Conservation (phyloP, 2,329 filamentous ascomycete genomes). For the Botryotinia calthae region DNA sequence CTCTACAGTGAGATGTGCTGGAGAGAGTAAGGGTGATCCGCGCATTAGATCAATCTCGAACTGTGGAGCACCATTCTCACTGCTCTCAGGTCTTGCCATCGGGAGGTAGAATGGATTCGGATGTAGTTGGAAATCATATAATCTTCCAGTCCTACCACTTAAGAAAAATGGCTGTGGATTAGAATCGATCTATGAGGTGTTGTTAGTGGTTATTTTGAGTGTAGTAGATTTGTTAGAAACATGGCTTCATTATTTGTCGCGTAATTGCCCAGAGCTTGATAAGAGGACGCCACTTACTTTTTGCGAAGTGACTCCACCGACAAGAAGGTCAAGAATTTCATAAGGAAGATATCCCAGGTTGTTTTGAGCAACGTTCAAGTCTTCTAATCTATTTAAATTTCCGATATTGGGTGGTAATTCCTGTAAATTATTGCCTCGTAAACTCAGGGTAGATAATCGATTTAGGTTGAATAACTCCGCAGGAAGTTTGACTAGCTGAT, state of each 20-base stretch:
- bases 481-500: constrained; percentile 56
- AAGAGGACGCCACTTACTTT: background rate
- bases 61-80: background rate
- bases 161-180: background rate
- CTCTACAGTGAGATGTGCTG: background rate
- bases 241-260: background rate
- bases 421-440: constrained; percentile 61
- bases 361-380: constrained; percentile 67
- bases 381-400: constrained; percentile 55
- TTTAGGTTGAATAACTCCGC: constrained; percentile 60
- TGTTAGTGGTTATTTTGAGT: background rate
- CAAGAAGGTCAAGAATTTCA: constrained; percentile 23
- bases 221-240: background rate
- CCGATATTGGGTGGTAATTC: constrained; percentile 60
- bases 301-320: constrained; percentile 22
- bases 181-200: background rate
- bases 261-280: background rate
- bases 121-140: constrained; percentile 54
- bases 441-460: constrained; percentile 61
- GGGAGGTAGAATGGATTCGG: constrained; percentile 62
- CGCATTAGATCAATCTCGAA: constrained; percentile 4
- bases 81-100: background rate
- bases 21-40: background rate
- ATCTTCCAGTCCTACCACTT: constrained; percentile 37
- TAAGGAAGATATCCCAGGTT: constrained; percentile 56